Conservation (phyloP, 2,329 filamentous ascomycete species). For the Xylariaceae sp. region DNA sequence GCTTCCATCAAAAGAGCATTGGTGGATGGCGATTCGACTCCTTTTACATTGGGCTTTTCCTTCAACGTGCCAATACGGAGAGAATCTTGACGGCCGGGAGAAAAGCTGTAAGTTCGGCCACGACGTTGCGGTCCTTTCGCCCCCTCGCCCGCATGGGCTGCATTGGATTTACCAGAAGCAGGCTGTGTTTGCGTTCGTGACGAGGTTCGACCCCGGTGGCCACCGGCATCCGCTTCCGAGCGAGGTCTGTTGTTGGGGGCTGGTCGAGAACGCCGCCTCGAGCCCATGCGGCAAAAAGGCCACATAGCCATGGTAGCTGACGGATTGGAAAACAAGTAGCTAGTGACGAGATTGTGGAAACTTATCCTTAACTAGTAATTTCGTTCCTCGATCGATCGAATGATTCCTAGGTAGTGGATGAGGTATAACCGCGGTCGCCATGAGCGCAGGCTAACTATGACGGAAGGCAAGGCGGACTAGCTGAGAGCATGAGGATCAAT, state of each 20-base stretch:
- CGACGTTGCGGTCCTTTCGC: conserved; percentile 40
- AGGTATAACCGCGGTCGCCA: conserved; percentile 31
- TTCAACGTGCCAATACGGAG: conserved; percentile 39
- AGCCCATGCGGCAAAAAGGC: conserved; percentile 73
- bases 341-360: conserved; percentile 20
- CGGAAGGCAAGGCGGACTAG: conserved; percentile 8
- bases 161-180: conserved; percentile 21
- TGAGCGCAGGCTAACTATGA: conserved; percentile 27
- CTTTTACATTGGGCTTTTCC: conserved; percentile 24
- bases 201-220: conserved; percentile 19
- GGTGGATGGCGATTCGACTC: conserved; percentile 16
- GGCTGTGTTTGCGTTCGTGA: conserved; percentile 29
- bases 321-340: conserved; percentile 6
- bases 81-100: conserved; percentile 52
- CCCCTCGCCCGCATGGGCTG: conserved; percentile 20
- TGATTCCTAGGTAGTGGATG: conserved; percentile 25
- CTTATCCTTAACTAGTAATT: background rate
- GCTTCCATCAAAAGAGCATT: conserved; percentile 32
- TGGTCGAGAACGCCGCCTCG: conserved; percentile 52
- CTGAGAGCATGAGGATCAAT: conserved; percentile 15
- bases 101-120: conserved; percentile 56
- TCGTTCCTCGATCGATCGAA: conserved; percentile 21
- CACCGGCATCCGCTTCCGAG: conserved; percentile 18
- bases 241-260: conserved; percentile 20
- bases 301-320: conserved; percentile 63